A percentile compares a stretch with the other conserved stretches of the same genome.
Conservation (phyloP, 2,329 filamentous ascomycete species). For the Penicillium sp. region DNA sequence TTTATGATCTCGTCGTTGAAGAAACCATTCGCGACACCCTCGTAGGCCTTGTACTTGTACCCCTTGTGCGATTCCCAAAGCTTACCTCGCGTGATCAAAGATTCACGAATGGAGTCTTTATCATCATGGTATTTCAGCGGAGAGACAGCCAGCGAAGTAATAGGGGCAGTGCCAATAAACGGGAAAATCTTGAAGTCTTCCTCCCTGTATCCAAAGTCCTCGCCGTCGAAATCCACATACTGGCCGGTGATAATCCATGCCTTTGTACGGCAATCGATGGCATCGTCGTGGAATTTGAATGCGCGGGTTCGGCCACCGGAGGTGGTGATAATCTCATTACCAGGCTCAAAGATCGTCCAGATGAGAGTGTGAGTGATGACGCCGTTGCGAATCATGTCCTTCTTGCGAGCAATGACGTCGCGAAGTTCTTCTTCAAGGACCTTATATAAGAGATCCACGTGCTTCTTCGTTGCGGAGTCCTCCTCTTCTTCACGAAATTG, state of each 20-base stretch:
- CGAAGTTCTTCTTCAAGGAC: slow-evolving; percentile 54
- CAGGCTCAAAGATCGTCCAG: slow-evolving; percentile 42
- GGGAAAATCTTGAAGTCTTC: slow-evolving; percentile 2
- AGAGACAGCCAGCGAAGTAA: slow-evolving; percentile 43
- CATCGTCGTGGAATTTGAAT: slow-evolving; percentile 4
- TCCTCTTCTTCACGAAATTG: slow-evolving; percentile 44
- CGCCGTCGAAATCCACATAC: slow-evolving; percentile 23
- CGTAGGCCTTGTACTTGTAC: slow-evolving; percentile 52
- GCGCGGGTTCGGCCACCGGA: slow-evolving; percentile 6
- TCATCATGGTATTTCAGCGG: slow-evolving; percentile 49
- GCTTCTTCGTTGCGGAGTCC: slow-evolving; percentile 48
- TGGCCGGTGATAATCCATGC: slow-evolving; percentile 6
- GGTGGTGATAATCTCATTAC: slow-evolving; percentile 14
- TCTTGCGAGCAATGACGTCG: slow-evolving; percentile 50
- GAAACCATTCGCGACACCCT: slow-evolving; percentile 42
- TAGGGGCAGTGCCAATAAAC: slow-evolving; percentile 40
- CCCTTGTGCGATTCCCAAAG: slow-evolving; percentile 50
- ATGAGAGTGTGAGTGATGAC: slow-evolving; percentile 55
- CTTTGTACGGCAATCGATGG: slow-evolving; percentile 2
- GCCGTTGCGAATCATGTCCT: slow-evolving; percentile 54
- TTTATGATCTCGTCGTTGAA: slow-evolving; percentile 21
- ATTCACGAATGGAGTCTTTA: slow-evolving; percentile 36
- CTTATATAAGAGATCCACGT: slow-evolving; percentile 50
- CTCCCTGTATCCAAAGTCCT: slow-evolving; percentile 14
- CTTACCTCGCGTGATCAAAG: slow-evolving; percentile 48